Evolutionary conservation across 768 basidiomycete species (phyloP).

Genomic region (Tremella mesenterica): DNA sequence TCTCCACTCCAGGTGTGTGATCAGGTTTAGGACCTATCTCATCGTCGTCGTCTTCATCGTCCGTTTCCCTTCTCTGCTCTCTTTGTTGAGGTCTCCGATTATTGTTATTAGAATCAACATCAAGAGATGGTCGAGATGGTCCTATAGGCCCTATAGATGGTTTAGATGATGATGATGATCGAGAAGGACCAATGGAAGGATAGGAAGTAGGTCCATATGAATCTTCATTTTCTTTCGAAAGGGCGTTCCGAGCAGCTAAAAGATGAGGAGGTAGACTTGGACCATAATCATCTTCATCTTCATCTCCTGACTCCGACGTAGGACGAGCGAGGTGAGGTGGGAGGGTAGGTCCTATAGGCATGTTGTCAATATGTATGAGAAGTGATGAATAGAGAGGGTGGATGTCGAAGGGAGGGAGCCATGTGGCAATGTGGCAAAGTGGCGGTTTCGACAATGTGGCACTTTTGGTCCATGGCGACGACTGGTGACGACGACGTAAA

Average conservation of each 20-base stretch:
- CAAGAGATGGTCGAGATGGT: neutral
- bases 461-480: too few relatives aligned
- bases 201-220: neutral
- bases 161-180: neutral
- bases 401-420: too few relatives aligned
- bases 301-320: slow-evolving; percentile 38
- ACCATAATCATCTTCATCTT: slow-evolving; percentile 61
- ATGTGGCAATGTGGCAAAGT: too few relatives aligned
- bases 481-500: too few relatives aligned
- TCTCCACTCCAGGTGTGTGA: slow-evolving; percentile 43
- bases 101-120: neutral
- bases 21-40: slow-evolving; percentile 70
- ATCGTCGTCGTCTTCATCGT: slow-evolving; percentile 65
- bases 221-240: too few relatives aligned
- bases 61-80: too few relatives aligned
- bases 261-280: slow-evolving; percentile 71
- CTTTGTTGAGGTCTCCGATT: too few relatives aligned
- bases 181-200: neutral
- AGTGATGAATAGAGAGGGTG: too few relatives aligned
- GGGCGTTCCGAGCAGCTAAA: slow-evolving; percentile 44
- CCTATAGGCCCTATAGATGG: slow-evolving; percentile 14
- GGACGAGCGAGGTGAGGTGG: slow-evolving; percentile 42
- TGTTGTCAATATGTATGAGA: too few relatives aligned
- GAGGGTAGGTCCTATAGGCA: slow-evolving; percentile 44
- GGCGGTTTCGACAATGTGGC: too few relatives aligned